phyloP scores from a whole-genome alignment of 2,329 filamentous ascomycete genomes.

The Stachybotrys echinatus region DNA sequence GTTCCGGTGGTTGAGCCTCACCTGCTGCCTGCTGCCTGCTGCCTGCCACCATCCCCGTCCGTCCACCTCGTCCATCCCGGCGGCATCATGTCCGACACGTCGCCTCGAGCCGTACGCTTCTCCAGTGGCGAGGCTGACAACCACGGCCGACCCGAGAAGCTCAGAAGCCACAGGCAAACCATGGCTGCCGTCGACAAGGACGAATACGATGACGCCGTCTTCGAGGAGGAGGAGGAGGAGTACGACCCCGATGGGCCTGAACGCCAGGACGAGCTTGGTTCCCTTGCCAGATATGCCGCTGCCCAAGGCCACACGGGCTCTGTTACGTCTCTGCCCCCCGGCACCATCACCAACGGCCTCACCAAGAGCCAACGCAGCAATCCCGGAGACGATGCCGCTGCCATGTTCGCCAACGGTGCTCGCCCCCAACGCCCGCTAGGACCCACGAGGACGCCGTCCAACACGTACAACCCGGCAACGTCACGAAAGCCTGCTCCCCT shows the following conservation, averaged over 20 bases:
- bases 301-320: constrained; percentile 31
- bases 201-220: constrained; percentile 10
- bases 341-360: constrained; percentile 35
- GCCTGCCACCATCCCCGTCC: background rate
- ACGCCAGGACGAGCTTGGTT: constrained; percentile 42
- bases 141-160: constrained; percentile 33
- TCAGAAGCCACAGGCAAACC: constrained; percentile 31
- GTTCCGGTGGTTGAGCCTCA: background rate
- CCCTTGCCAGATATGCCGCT: constrained; percentile 39
- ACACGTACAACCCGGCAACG: constrained; percentile 69
- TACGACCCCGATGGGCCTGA: constrained; percentile 41
- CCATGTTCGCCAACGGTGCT: constrained; percentile 22
- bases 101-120: constrained; percentile 53
- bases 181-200: constrained; percentile 4
- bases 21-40: background rate
- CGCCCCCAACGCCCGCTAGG: constrained; percentile 62
- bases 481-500: constrained; percentile 42
- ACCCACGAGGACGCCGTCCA: constrained; percentile 70
- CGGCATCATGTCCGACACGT: constrained; percentile 37
- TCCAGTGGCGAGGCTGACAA: constrained; percentile 41
- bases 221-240: constrained; percentile 14
- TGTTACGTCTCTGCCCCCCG: constrained; percentile 35
- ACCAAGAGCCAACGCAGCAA: constrained; percentile 33
- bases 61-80: constrained; percentile 5
- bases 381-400: constrained; percentile 19